These are phyloP conservation scores for Warburgia ugandensis DNA, from an alignment of 164 flowering plant species.

Conservation along the genomic window DNA sequence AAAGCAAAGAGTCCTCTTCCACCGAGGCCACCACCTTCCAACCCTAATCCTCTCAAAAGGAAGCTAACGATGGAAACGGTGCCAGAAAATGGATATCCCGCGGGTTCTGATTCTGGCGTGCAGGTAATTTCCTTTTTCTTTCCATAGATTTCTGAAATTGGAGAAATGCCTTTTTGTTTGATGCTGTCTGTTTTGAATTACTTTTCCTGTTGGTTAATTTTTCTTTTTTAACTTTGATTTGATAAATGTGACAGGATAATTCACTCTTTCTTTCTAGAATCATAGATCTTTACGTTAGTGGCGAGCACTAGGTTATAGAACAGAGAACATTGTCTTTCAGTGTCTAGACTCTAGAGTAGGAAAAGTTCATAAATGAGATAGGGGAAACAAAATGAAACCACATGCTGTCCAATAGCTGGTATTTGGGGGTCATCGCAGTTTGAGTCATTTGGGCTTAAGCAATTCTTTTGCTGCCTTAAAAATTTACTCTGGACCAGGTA, in stretches of 20 bases:
- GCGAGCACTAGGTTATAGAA: not conserved
- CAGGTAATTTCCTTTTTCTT: slow-evolving; percentile 31
- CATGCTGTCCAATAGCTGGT: too few species aligned
- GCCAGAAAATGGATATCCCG: slow-evolving; percentile 30
- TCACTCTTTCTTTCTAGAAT: too few species aligned
- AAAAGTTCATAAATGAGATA: too few species aligned
- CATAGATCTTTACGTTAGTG: too few species aligned
- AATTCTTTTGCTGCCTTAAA: too few species aligned
- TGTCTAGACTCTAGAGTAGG: too few species aligned
- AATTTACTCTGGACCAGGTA: too few species aligned
- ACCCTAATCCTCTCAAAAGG: slow-evolving; percentile 59
- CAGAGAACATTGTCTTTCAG: too few species aligned
- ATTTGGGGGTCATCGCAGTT: too few species aligned
- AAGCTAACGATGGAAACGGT: slow-evolving; percentile 49
- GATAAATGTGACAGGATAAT: too few species aligned
- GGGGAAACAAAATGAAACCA: too few species aligned
- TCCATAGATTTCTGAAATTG: not conserved
- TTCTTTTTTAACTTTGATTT: not conserved
- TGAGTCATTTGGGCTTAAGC: too few species aligned
- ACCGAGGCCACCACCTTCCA: slow-evolving; percentile 62
- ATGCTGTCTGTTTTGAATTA: not conserved
- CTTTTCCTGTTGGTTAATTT: not conserved
- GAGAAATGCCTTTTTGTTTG: not conserved
- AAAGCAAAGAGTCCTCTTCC: slow-evolving; percentile 71
- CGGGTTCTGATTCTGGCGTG: slow-evolving; percentile 66